Conservation (phyloP, 2,329 filamentous ascomycete genomes). For the Cercospora sp. region DNA sequence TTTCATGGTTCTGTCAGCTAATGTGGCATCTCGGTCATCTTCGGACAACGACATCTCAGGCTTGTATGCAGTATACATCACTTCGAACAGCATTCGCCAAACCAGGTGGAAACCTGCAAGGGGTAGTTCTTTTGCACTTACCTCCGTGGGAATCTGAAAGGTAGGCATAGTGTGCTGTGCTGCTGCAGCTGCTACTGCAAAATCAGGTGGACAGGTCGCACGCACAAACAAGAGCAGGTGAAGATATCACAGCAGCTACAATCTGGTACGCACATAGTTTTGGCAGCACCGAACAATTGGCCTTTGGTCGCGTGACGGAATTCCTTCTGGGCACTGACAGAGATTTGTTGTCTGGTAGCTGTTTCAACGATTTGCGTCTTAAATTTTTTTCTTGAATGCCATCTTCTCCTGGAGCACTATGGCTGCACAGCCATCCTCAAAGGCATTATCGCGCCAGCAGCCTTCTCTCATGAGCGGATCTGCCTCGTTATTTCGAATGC, state of each 20-base stretch:
- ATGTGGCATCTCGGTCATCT: neutral
- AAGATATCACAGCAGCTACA: neutral
- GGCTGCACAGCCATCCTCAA: neutral
- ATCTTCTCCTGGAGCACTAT: neutral
- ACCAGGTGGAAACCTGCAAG: neutral
- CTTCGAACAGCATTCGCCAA: neutral
- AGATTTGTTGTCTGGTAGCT: neutral
- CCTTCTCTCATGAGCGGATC: neutral
- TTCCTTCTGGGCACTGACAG: neutral
- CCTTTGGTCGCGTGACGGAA: neutral
- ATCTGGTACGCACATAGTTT: neutral
- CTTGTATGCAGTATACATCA: neutral
- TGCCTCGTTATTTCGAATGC: neutral
- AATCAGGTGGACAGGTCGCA: neutral
- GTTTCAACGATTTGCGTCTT: neutral
- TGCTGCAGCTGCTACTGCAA: neutral
- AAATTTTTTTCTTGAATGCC: neutral
- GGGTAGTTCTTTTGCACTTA: neutral
- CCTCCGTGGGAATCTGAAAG: neutral
- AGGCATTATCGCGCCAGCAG: neutral
- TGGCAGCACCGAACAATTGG: neutral
- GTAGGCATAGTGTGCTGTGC: neutral
- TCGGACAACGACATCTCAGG: neutral
- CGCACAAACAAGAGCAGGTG: neutral
- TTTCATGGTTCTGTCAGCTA: neutral